phyloP scores from a whole-genome alignment of 805 yeast species.

The Candida sithepensis region DNA sequence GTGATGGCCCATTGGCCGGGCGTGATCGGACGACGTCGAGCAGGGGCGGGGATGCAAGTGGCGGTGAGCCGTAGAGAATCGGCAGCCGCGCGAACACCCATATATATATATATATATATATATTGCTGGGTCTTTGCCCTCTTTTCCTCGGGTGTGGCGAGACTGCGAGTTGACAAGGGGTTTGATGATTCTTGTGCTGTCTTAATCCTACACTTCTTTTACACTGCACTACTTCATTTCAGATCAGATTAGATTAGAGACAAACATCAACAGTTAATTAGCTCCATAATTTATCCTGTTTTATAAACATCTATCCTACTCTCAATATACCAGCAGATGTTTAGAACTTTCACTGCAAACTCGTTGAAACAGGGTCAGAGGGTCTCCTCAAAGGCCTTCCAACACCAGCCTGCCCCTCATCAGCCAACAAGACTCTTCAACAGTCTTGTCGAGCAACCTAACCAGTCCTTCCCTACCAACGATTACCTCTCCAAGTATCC shows the following conservation, averaged over 20 bases:
- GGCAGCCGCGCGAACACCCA: background rate
- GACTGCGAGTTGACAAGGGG: too few relatives aligned
- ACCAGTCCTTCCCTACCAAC: background rate
- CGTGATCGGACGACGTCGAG: background rate
- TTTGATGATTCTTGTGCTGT: too few relatives aligned
- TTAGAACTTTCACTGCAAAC: slow-evolving; percentile 28
- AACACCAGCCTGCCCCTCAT: slow-evolving; percentile 26
- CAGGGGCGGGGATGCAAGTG: background rate
- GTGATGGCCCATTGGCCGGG: too few relatives aligned
- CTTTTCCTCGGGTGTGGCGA: background rate
- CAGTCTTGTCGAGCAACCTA: slow-evolving; percentile 17
- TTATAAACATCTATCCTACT: too few relatives aligned
- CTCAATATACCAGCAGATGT: slow-evolving; percentile 20
- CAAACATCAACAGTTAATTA: too few relatives aligned
- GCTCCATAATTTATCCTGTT: too few relatives aligned
- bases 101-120: background rate
- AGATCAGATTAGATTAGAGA: too few relatives aligned
- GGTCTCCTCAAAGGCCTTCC: slow-evolving; percentile 31
- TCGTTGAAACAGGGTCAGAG: slow-evolving; percentile 32
- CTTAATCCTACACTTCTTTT: too few relatives aligned
- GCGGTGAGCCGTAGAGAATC: background rate
- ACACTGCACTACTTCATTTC: too few relatives aligned
- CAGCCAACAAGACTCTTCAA: slow-evolving; percentile 23
- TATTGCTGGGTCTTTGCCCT: background rate
- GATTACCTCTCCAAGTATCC: background rate